Conservation (phyloP, 768 basidiomycete genomes). For the Xerocomellus intermedius region DNA sequence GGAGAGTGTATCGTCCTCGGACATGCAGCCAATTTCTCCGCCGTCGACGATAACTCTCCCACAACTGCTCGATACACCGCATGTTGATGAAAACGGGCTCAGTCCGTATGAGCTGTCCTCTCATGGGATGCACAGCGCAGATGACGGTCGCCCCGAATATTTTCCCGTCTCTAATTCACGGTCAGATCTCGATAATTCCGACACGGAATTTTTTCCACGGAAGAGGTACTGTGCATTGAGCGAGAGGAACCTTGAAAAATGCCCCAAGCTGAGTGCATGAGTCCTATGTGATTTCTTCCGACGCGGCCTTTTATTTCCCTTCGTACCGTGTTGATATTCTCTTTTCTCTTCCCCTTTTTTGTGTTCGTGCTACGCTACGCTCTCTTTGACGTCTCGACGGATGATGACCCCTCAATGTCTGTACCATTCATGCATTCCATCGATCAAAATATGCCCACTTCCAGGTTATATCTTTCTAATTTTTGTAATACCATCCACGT, state of each 20-base stretch:
- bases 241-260: slow-evolving; percentile 26
- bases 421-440: slow-evolving; percentile 29
- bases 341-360: background rate
- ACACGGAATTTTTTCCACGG: slow-evolving; percentile 23
- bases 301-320: slow-evolving; percentile 7
- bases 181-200: slow-evolving; percentile 33
- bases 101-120: slow-evolving; percentile 28
- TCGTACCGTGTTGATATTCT: slow-evolving; percentile 1
- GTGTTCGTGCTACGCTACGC: slow-evolving; percentile 10
- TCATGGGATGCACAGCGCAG: slow-evolving; percentile 15
- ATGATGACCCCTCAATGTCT: slow-evolving; percentile 20
- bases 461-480: slow-evolving; percentile 30
- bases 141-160: slow-evolving; percentile 32
- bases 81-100: slow-evolving; percentile 22
- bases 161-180: slow-evolving; percentile 36
- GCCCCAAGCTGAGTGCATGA: slow-evolving; percentile 29
- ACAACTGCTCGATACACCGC: slow-evolving; percentile 27
- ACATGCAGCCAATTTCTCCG: slow-evolving; percentile 34
- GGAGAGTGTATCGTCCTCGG: slow-evolving; percentile 33
- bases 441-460: slow-evolving; percentile 23
- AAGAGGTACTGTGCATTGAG: slow-evolving; percentile 23
- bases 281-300: slow-evolving; percentile 3
- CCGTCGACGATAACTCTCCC: slow-evolving; percentile 29
- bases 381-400: slow-evolving; percentile 21
- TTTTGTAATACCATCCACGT: slow-evolving; percentile 26